Evolutionary conservation across 352 stramenopile species (phyloP).

Genomic region (Globisporangium perplexum): DNA sequence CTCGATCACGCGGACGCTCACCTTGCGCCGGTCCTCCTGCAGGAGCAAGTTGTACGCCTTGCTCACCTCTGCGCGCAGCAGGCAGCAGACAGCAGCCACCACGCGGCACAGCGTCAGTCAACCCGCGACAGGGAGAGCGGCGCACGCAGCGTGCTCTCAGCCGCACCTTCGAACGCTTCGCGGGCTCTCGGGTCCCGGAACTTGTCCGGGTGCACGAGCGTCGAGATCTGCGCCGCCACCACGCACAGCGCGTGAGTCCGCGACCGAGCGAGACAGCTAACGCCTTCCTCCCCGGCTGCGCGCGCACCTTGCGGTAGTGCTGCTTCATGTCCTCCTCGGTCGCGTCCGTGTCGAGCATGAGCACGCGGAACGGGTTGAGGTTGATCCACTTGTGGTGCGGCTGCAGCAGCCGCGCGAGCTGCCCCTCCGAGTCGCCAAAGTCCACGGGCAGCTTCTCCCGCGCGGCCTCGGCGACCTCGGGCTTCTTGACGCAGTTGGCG

Average conservation of each 20-base stretch:
- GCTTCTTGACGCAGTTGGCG: slow-evolving; percentile 75
- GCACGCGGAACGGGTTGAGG: slow-evolving; percentile 83
- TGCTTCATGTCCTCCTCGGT: slow-evolving; percentile 89
- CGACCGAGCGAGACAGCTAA: no score
- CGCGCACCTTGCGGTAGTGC: slow-evolving; percentile 79
- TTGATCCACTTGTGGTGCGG: slow-evolving; percentile 85
- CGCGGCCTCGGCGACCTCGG: slow-evolving; percentile 21
- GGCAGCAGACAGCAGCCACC: slow-evolving; percentile 5
- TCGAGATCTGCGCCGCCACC: slow-evolving; percentile 58
- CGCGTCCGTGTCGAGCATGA: slow-evolving; percentile 84
- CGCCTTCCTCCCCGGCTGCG: no score
- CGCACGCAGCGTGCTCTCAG: not conserved
- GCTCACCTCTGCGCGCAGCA: slow-evolving; percentile 52
- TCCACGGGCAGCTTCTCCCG: slow-evolving; percentile 54
- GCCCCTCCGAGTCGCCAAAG: slow-evolving; percentile 61
- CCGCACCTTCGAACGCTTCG: slow-evolving; percentile 82
- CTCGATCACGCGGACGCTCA: slow-evolving; percentile 71
- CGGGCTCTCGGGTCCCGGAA: slow-evolving; percentile 60
- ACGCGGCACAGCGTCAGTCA: not conserved
- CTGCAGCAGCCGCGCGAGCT: slow-evolving; percentile 62
- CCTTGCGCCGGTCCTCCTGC: slow-evolving; percentile 83
- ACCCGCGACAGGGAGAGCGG: no score
- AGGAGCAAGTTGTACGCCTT: slow-evolving; percentile 83
- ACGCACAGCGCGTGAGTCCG: no score
- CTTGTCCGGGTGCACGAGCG: slow-evolving; percentile 87